Percentiles rank a stretch among this genome's conserved stretches.
Evolutionary conservation across 768 basidiomycete species (phyloP).

Genomic region (Lyophyllum shimeji): DNA sequence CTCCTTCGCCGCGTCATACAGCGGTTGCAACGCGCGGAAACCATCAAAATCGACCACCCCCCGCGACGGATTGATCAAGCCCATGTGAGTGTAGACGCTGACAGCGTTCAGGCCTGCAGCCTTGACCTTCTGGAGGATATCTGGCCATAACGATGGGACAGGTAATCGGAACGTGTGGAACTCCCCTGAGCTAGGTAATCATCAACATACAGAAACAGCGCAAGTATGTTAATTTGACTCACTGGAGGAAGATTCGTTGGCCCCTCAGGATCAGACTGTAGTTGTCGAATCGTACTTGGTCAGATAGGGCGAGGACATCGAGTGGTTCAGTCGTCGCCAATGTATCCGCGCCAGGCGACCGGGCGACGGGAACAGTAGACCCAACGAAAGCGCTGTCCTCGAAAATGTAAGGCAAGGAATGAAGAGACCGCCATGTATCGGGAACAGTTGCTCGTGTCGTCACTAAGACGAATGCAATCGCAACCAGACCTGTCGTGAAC

Average conservation of each 20-base stretch:
- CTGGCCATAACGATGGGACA: slow-evolving; percentile 77
- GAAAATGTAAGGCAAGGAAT: slow-evolving; percentile 15
- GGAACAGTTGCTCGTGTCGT: slow-evolving; percentile 15
- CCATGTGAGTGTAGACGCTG: slow-evolving; percentile 83
- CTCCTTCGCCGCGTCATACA: slow-evolving; percentile 72
- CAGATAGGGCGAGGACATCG: slow-evolving; percentile 23
- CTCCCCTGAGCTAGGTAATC: slow-evolving; percentile 65
- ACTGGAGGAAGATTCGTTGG: slow-evolving; percentile 75
- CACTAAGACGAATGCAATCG: slow-evolving; percentile 23
- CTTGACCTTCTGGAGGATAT: slow-evolving; percentile 79
- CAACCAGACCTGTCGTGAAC: slow-evolving; percentile 24
- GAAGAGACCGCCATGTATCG: slow-evolving; percentile 4
- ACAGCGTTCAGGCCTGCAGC: slow-evolving; percentile 79
- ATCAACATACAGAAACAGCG: not conserved
- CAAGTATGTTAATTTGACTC: slow-evolving; percentile 20
- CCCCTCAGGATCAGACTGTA: slow-evolving; percentile 70
- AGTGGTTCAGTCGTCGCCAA: not conserved
- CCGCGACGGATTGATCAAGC: slow-evolving; percentile 69
- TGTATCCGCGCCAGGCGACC: slow-evolving; percentile 3
- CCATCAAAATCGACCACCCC: slow-evolving; percentile 73
- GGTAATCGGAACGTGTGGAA: slow-evolving; percentile 84
- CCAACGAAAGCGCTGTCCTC: slow-evolving; percentile 1
- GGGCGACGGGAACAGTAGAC: not conserved
- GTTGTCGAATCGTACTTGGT: slow-evolving; percentile 56
- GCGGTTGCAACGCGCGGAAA: slow-evolving; percentile 65